A percentile compares a stretch with the other conserved stretches of the same genome.
phyloP scores from a whole-genome alignment of 2,329 filamentous ascomycete genomes.

The Ceratocystis colombiana region DNA sequence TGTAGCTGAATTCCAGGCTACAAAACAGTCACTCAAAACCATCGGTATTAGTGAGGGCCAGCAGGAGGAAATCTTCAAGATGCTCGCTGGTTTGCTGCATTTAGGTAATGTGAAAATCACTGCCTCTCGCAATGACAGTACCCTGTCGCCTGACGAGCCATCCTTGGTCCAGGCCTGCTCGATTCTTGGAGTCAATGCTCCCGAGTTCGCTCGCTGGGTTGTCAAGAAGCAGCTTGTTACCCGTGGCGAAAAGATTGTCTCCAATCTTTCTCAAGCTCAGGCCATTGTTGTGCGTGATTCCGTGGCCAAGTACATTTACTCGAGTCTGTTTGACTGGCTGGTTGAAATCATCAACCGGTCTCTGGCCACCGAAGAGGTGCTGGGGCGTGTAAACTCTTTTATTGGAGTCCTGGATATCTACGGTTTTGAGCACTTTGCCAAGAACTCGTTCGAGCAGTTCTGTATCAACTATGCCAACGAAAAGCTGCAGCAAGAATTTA shows the following conservation, averaged over 20 bases:
- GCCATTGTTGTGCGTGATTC: conserved; percentile 92
- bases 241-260: conserved; percentile 92
- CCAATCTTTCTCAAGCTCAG: conserved; percentile 86
- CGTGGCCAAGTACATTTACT: conserved; percentile 97
- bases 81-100: conserved; percentile 84
- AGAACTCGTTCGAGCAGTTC: conserved; percentile 99
- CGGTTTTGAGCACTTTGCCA: conserved; percentile 97
- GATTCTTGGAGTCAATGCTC: conserved; percentile 76
- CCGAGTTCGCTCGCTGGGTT: conserved; percentile 92
- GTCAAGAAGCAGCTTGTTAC: conserved; percentile 98
- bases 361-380: conserved; percentile 77
- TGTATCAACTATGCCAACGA: conserved; percentile 99
- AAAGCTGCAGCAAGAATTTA: conserved; percentile 98
- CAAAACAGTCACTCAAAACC: conserved; percentile 72
- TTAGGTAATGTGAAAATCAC: conserved; percentile 95
- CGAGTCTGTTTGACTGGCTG: conserved; percentile 95
- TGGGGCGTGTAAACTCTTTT: conserved; percentile 74
- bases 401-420: conserved; percentile 99
- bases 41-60: conserved; percentile 69
- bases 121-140: conserved; percentile 77
- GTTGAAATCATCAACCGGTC: conserved; percentile 94
- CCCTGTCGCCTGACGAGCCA: conserved; percentile 69
- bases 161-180: conserved; percentile 69
- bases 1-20: conserved; percentile 83
- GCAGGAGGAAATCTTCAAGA: conserved; percentile 76